Conservation (phyloP, 495 filamentous ascomycete genomes). For the Daldinia caldariorum region DNA sequence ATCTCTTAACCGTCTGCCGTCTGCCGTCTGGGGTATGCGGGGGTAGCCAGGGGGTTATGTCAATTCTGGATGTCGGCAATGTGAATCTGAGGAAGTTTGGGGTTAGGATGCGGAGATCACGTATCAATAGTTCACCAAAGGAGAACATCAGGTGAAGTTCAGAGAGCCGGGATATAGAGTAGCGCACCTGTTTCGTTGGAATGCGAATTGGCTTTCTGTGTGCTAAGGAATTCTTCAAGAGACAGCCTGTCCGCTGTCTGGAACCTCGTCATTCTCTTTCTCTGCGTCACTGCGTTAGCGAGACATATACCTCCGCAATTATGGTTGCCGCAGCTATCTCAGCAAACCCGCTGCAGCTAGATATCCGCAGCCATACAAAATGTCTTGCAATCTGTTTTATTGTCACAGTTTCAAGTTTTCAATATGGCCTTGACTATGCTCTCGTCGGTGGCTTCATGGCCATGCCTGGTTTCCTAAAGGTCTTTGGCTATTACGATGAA, state of each 20-base stretch:
- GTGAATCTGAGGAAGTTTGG: constrained; percentile 28
- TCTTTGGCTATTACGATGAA: constrained; percentile 55
- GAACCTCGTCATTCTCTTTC: constrained; percentile 5
- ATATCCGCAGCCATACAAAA: constrained; percentile 46
- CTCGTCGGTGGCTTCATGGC: constrained; percentile 53
- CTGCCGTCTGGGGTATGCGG: constrained; percentile 24
- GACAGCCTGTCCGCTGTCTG: constrained; percentile 4
- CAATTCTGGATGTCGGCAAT: constrained; percentile 25
- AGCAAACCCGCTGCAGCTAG: constrained; percentile 46
- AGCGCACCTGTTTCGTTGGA: neutral
- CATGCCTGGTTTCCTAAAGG: constrained; percentile 59
- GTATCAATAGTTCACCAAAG: neutral
- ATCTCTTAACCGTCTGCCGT: constrained; percentile 18
- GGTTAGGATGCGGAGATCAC: constrained; percentile 26
- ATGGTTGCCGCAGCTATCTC: constrained; percentile 44
- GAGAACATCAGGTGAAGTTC: constrained; percentile 3
- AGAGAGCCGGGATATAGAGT: constrained; percentile 12
- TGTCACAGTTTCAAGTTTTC: constrained; percentile 51
- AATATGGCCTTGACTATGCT: constrained; percentile 54
- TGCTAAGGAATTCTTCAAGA: constrained; percentile 5
- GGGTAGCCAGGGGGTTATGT: constrained; percentile 23
- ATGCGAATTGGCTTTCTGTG: constrained; percentile 1
- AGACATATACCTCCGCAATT: constrained; percentile 10
- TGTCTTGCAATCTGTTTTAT: constrained; percentile 51
- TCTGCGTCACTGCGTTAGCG: neutral